These are phyloP conservation scores for Lodderomyces elongisporus DNA, from an alignment of 1,139 yeast genomes.

Conservation along the genomic window DNA sequence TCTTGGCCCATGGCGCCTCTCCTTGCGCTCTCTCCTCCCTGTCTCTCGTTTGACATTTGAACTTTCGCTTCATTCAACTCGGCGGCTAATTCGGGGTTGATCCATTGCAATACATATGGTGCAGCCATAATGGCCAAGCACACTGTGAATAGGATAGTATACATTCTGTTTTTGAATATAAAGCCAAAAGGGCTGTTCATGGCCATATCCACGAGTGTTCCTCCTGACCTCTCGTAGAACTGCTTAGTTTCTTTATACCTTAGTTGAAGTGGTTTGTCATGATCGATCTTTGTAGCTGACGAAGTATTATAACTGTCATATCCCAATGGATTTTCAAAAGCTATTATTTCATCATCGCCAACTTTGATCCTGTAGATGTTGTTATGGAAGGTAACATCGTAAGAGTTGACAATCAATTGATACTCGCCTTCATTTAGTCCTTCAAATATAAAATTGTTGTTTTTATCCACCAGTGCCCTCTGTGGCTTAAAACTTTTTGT, in stretches of 20 bases:
- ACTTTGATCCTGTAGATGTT: conserved; percentile 23
- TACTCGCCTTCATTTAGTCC: conserved; percentile 29
- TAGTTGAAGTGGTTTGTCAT: conserved; percentile 20
- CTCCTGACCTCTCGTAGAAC: conserved; percentile 33
- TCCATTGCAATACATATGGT: conserved; percentile 28
- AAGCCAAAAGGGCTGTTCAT: conserved; percentile 42
- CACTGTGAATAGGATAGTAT: conserved; percentile 30
- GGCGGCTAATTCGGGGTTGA: conserved; percentile 38
- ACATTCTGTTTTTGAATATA: conserved; percentile 34
- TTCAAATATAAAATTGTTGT: conserved; percentile 23
- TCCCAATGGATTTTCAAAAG: conserved; percentile 21
- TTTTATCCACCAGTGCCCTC: conserved; percentile 21
- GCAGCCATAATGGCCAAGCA: conserved; percentile 29
- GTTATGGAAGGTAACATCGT: conserved; percentile 29
- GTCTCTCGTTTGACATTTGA: neutral
- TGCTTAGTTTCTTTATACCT: conserved; percentile 21
- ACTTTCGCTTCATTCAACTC: conserved; percentile 14
- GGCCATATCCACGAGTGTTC: conserved; percentile 31
- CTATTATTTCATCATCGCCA: conserved; percentile 19
- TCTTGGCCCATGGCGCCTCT: too few species aligned
- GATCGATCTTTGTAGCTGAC: conserved; percentile 15
- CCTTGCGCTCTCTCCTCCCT: too few species aligned
- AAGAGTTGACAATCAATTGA: conserved; percentile 30
- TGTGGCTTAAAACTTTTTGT: conserved; percentile 8
- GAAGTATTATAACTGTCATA: conserved; percentile 16